These are phyloP conservation scores for Trypanosoma avium DNA, from an alignment of 208 protist genomes.

Conservation along the genomic window DNA sequence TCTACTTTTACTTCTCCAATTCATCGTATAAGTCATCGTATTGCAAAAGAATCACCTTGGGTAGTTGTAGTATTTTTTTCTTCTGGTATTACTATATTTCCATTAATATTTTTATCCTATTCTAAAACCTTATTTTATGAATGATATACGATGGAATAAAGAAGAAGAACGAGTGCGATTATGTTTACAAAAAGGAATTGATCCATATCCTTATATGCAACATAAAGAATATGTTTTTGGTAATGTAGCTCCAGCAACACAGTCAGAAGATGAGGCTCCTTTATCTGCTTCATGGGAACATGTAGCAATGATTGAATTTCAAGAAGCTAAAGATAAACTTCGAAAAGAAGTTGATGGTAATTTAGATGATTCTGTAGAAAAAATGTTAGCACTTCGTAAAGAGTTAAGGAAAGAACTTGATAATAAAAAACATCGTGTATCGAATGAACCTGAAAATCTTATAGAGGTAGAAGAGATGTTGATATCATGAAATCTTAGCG, in stretches of 20 bases:
- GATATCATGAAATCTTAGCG: constrained; percentile 38
- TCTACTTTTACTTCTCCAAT: constrained; percentile 42
- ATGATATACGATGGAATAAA: constrained; percentile 40
- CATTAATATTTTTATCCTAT: constrained; percentile 59
- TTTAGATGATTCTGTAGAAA: constrained; percentile 62
- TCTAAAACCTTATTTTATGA: constrained; percentile 61
- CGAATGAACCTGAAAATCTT: constrained; percentile 52
- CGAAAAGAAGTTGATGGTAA: constrained; percentile 63
- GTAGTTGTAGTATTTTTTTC: constrained; percentile 50
- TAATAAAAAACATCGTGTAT: constrained; percentile 20
- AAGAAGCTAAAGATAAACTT: constrained; percentile 73
- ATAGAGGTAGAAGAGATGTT: constrained; percentile 32
- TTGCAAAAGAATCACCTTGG: constrained; percentile 78
- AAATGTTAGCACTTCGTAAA: constrained; percentile 54
- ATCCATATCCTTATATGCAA: constrained; percentile 87
- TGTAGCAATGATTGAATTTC: constrained; percentile 47
- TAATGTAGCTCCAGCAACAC: constrained; percentile 42
- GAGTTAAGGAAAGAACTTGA: constrained; percentile 40
- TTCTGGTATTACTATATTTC: constrained; percentile 46
- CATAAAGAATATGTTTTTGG: constrained; percentile 85
- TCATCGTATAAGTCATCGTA: constrained; percentile 32
- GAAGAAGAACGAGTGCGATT: constrained; percentile 87
- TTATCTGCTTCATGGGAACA: constrained; percentile 57
- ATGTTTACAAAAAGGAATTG: constrained; percentile 90
- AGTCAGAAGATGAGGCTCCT: constrained; percentile 46